Evolutionary conservation across 2,329 filamentous ascomycete species (phyloP).

Genomic region (Cytospora chrysosperma): DNA sequence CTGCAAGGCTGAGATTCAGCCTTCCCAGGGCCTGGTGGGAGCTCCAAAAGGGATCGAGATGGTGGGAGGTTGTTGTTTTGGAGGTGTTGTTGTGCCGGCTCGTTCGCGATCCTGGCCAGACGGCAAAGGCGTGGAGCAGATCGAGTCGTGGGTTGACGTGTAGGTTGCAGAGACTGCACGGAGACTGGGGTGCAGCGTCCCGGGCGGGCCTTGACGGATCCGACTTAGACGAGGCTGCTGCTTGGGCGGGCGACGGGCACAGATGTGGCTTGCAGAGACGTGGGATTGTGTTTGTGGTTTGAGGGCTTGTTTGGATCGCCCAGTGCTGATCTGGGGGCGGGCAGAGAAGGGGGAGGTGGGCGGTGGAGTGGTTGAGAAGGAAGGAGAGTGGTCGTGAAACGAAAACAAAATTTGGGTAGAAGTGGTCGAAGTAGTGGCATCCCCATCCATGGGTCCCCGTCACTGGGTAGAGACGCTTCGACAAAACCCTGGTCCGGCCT

Average conservation of each 20-base stretch:
- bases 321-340: conserved; percentile 10
- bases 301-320: conserved; percentile 1
- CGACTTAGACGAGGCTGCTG: conserved; percentile 27
- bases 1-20: conserved; percentile 44
- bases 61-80: conserved; percentile 30
- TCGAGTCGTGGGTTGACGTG: conserved; percentile 24
- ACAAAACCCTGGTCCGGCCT: background rate
- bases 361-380: conserved; percentile 17
- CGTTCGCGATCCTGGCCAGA: conserved; percentile 17
- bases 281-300: conserved; percentile 10
- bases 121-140: conserved; percentile 22
- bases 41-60: conserved; percentile 31
- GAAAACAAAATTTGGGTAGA: conserved; percentile 25
- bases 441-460: background rate
- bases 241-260: conserved; percentile 10
- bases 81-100: conserved; percentile 28
- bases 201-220: conserved; percentile 23
- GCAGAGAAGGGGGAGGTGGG: conserved; percentile 14
- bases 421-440: conserved; percentile 10
- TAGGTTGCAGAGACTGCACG: conserved; percentile 25
- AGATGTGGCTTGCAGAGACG: conserved; percentile 5
- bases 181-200: conserved; percentile 23
- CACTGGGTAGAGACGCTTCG: background rate
- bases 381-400: conserved; percentile 24
- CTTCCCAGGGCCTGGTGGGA: conserved; percentile 29